A percentile compares a stretch with the other conserved stretches of the same genome.
Evolutionary conservation across 2,329 filamentous ascomycete species (phyloP).

Genomic region (Colletotrichum camelliae): DNA sequence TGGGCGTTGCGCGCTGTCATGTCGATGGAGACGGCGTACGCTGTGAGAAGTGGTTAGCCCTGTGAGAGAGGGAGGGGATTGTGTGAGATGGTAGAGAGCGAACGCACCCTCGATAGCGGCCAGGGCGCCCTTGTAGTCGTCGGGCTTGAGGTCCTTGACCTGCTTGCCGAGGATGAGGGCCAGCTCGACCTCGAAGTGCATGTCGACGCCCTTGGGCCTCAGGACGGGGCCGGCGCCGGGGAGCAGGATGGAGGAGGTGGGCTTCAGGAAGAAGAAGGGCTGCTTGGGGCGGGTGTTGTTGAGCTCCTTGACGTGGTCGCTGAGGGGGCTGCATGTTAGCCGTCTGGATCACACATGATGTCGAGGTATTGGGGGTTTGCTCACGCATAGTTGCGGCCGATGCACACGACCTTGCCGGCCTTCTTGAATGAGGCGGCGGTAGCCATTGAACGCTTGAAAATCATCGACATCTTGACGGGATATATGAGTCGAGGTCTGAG

Average conservation of each 20-base stretch:
- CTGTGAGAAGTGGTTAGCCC: constrained; percentile 43
- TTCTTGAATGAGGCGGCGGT: constrained; percentile 54
- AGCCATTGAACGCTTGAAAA: constrained; percentile 41
- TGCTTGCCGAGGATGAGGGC: constrained; percentile 86
- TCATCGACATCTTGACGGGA: constrained; percentile 31
- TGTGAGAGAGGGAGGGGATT: neutral
- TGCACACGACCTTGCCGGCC: constrained; percentile 84
- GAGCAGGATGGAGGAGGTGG: constrained; percentile 82
- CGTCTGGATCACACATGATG: neutral
- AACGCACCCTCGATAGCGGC: constrained; percentile 79
- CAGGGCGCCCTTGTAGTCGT: constrained; percentile 77
- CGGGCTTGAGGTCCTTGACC: constrained; percentile 74
- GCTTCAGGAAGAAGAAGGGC: constrained; percentile 99
- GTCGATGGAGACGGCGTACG: constrained; percentile 91
- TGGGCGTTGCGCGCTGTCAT: constrained; percentile 97
- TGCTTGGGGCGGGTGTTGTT: constrained; percentile 88
- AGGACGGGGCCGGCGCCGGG: constrained; percentile 81
- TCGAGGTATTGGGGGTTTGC: constrained; percentile 32
- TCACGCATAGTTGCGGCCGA: constrained; percentile 95
- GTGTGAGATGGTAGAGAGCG: neutral
- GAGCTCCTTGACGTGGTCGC: constrained; percentile 92
- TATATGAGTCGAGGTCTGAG: neutral
- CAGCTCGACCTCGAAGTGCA: constrained; percentile 96
- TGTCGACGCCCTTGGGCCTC: constrained; percentile 79
- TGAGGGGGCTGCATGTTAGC: constrained; percentile 38